These are phyloP conservation scores for Terana coerulea DNA, from an alignment of 768 basidiomycete species.

Conservation along the genomic window DNA sequence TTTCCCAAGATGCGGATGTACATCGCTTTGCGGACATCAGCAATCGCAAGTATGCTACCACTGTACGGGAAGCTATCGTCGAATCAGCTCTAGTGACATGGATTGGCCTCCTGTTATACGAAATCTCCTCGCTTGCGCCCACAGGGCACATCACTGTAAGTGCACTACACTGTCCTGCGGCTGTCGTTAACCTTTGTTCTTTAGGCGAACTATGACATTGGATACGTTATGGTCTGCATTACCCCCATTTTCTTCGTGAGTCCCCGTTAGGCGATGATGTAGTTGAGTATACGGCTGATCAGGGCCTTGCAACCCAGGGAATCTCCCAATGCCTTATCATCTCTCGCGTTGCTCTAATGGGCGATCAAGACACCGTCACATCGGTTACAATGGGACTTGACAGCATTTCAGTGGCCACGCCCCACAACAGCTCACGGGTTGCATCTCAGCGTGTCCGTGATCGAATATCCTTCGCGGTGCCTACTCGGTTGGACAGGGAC, in stretches of 20 bases:
- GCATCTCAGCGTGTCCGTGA: too few species aligned
- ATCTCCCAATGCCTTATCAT: constrained; percentile 25
- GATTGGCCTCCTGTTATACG: constrained; percentile 21
- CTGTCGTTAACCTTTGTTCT: neutral
- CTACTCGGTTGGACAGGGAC: too few species aligned
- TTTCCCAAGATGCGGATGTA: neutral
- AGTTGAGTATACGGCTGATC: too few species aligned
- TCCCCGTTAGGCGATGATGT: neutral
- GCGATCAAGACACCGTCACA: too few species aligned
- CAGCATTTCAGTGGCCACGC: too few species aligned
- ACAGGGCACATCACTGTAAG: constrained; percentile 18
- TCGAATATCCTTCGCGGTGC: too few species aligned
- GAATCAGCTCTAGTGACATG: constrained; percentile 24
- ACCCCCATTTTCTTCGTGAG: constrained; percentile 21
- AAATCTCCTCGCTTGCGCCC: constrained; percentile 20
- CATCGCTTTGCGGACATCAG: neutral
- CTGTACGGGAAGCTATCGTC: constrained; percentile 17
- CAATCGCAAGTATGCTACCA: neutral
- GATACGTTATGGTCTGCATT: constrained; percentile 18
- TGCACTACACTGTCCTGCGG: neutral
- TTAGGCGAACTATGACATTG: constrained; percentile 17
- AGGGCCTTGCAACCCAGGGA: constrained; percentile 15
- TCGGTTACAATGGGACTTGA: too few species aligned
- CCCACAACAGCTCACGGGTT: too few species aligned
- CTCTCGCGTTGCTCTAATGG: constrained; percentile 16